Evolutionary conservation across 345 rosid genomes (phyloP).

Genomic region (Chamaenerion angustifolium): DNA sequence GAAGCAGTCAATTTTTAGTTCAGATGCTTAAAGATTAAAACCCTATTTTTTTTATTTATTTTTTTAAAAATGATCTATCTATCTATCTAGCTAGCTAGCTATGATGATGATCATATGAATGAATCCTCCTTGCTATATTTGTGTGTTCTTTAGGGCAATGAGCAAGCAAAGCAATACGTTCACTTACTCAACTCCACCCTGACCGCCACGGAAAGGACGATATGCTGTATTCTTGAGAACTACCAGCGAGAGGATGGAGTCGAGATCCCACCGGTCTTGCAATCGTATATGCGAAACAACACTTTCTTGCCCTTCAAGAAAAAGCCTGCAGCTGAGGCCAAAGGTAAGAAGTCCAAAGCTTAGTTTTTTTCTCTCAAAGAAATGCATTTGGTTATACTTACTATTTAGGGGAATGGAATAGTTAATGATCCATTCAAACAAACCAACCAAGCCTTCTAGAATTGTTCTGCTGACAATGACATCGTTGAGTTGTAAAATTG

Average conservation of each 20-base stretch:
- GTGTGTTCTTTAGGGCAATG: conserved; percentile 45
- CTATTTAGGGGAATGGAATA: too few relatives aligned
- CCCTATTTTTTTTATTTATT: too few relatives aligned
- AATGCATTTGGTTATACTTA: too few relatives aligned
- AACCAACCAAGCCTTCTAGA: too few relatives aligned
- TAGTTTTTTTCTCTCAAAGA: neutral
- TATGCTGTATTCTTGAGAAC: conserved; percentile 89
- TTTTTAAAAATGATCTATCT: too few relatives aligned
- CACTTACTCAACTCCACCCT: conserved; percentile 89
- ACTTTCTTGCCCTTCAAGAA: conserved; percentile 63
- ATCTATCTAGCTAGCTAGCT: too few relatives aligned
- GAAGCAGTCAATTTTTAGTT: too few relatives aligned
- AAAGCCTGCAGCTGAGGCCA: conserved; percentile 35
- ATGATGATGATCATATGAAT: too few relatives aligned
- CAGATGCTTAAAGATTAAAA: too few relatives aligned
- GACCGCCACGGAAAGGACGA: conserved; percentile 87
- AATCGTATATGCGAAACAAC: conserved; percentile 57
- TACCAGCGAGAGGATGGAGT: conserved; percentile 82
- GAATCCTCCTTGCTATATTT: neutral
- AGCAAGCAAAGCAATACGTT: conserved; percentile 64
- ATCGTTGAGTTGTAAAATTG: too few relatives aligned
- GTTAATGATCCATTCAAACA: too few relatives aligned
- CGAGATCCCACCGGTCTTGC: conserved; percentile 58
- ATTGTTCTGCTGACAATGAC: too few relatives aligned
- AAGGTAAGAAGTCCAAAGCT: conserved; percentile 37